A percentile compares a stretch with the other conserved stretches of the same genome.
phyloP scores from a whole-genome alignment of 148 eudicot genomes.

The Cornus kousa region DNA sequence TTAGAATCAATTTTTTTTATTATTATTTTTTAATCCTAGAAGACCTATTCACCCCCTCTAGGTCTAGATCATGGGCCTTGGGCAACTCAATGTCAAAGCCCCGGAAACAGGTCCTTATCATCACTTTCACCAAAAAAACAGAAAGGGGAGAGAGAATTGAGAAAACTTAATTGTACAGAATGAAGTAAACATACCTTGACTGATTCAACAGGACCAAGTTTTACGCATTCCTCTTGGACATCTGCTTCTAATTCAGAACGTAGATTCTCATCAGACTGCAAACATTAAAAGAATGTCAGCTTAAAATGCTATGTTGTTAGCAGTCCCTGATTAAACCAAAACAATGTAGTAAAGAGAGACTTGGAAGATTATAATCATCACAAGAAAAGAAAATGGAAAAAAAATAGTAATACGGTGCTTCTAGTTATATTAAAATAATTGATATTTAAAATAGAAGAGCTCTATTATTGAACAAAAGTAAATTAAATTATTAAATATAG shows the following conservation, averaged over 20 bases:
- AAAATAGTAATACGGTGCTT: not conserved
- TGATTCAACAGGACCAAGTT: conserved; percentile 80
- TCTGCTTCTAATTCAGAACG: conserved; percentile 73
- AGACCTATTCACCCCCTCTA: too few relatives aligned
- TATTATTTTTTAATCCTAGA: too few relatives aligned
- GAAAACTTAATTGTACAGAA: not conserved
- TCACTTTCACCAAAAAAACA: not conserved
- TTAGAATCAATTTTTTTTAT: too few relatives aligned
- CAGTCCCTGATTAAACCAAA: not conserved
- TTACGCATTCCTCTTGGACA: conserved; percentile 75
- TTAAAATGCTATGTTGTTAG: not conserved
- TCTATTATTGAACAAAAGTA: not conserved
- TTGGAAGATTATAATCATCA: not conserved
- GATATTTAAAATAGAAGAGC: not conserved
- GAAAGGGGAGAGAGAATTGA: not conserved
- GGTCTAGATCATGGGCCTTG: too few relatives aligned
- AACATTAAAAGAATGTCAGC: conserved; percentile 25
- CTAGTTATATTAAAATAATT: not conserved
- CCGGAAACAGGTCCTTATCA: too few relatives aligned
- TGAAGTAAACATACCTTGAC: conserved; percentile 59
- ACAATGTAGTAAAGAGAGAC: not conserved
- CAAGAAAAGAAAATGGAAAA: not conserved
- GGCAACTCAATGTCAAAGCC: too few relatives aligned
- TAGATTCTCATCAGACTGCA: conserved; percentile 71
- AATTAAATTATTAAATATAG: too few relatives aligned